Conservation (phyloP, 2,329 filamentous ascomycete species). For the Elsinoe necatrix region DNA sequence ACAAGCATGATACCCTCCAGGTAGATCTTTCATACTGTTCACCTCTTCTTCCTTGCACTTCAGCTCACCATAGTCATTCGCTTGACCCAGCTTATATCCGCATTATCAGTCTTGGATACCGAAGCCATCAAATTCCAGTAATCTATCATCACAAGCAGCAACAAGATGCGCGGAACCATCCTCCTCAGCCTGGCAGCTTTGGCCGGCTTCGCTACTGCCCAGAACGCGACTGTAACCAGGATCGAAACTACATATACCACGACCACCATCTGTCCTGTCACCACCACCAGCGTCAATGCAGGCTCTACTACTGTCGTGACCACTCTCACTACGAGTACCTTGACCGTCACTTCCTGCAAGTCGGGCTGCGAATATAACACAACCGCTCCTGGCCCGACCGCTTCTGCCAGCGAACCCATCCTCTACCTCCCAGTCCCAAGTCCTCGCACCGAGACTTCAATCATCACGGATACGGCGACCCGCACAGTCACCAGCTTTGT, state of each 20-base stretch:
- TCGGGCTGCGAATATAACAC: conserved; percentile 26
- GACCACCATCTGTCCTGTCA: conserved; percentile 28
- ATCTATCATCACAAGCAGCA: neutral
- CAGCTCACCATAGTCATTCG: conserved; percentile 11
- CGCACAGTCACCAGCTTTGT: conserved; percentile 30
- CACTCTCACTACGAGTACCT: conserved; percentile 30
- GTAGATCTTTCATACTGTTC: neutral
- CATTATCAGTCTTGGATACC: conserved; percentile 9
- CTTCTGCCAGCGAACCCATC: conserved; percentile 13
- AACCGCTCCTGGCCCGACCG: conserved; percentile 11
- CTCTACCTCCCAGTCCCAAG: conserved; percentile 13
- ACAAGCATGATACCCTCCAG: neutral
- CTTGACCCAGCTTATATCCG: neutral
- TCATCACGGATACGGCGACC: conserved; percentile 26
- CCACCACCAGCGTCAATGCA: conserved; percentile 21
- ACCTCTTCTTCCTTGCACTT: neutral
- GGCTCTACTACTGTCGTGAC: conserved; percentile 26
- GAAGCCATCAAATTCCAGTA: neutral
- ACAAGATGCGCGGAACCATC: conserved; percentile 1
- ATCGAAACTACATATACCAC: conserved; percentile 27
- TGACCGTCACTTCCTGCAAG: conserved; percentile 33
- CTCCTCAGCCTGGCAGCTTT: neutral
- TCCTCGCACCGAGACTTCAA: conserved; percentile 15
- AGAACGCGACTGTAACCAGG: conserved; percentile 19
- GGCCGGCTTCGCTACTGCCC: neutral